Evolutionary conservation across 495 filamentous ascomycete species (phyloP), one percentile per base, ranked within the genome.

Genomic region (Pyronema omphalodes): DNA sequence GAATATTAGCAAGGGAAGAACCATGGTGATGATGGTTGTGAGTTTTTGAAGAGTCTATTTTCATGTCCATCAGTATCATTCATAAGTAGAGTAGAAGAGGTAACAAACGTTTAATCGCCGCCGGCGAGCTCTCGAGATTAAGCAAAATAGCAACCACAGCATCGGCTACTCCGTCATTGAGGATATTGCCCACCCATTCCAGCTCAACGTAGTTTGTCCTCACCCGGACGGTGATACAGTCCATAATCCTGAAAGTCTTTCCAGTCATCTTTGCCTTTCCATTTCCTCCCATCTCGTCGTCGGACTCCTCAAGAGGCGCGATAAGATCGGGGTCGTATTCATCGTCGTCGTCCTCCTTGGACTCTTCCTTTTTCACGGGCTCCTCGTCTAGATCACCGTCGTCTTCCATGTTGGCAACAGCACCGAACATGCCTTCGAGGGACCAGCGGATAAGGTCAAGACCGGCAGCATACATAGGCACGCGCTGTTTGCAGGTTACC

Each of bases 171-270:
- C 88, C 86, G 59, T 98, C 91, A 62, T 96, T 98, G 59, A 94
- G 78, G 76, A 93, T 83, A 63, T 94, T 98, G 33, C 89, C 91
- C 61, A 95, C 91, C 91, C 91, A 98, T 64, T 94, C 87, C 1
- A 95, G 69, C 61, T 89, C 87, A 7, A 98, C 76, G 61, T 89
- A 83, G 18, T 87, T 82, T 29, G 77, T 70, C 43, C 51, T 58
- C 36, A 62, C 65, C 41, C 80, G 76, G 17, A 94, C 79, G 15
- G 75, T 76, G 11, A 94, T 79, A 66, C 85, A 91, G 53, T 85
- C 89, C 91, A 98, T 94, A 60, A 98, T 78, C 44, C 37, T 59
- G 50, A 66, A 66, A 1, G 59, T 62, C n/a, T 52, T 57, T 9
- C 62, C 62, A 9, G 54, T 62, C 11, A 84, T 69, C 59, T 86